Conservation (phyloP, 225 moss, liverwort and hornwort genomes). For the Rhytidiadelphus loreus region DNA sequence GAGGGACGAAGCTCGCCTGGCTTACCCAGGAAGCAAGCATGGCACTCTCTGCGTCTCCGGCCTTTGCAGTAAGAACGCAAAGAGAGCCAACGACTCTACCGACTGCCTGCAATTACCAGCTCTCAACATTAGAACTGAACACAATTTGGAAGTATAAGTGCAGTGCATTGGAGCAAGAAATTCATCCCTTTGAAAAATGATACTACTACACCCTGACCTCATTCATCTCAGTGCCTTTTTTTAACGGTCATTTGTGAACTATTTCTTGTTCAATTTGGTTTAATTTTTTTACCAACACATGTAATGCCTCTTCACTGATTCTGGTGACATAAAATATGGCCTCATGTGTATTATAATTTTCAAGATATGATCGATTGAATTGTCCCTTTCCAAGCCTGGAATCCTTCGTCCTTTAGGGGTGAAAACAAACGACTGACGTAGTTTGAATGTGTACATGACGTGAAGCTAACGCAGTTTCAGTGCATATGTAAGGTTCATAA, state of each 20-base stretch:
- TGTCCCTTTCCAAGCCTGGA: not conserved
- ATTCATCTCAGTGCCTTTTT: not conserved
- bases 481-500: too few species aligned
- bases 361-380: not conserved
- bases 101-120: conserved; percentile 60
- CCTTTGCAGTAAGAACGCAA: conserved; percentile 74
- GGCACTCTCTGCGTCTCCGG: conserved; percentile 90
- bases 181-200: not conserved
- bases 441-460: not conserved
- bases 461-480: not conserved
- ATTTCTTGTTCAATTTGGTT: too few species aligned
- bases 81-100: conserved; percentile 87
- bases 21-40: conserved; percentile 99
- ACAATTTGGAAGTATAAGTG: not conserved
- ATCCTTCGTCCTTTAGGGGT: not conserved
- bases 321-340: not conserved
- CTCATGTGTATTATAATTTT: not conserved
- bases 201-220: too few species aligned
- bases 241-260: not conserved
- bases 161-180: not conserved
- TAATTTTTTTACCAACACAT: not conserved
- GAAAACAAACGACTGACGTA: not conserved
- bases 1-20: conserved; percentile 97
- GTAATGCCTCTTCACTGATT: not conserved
- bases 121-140: not conserved